phyloP scores from a whole-genome alignment of 2,329 filamentous ascomycete species.

The Nigrospora sphaerica region DNA sequence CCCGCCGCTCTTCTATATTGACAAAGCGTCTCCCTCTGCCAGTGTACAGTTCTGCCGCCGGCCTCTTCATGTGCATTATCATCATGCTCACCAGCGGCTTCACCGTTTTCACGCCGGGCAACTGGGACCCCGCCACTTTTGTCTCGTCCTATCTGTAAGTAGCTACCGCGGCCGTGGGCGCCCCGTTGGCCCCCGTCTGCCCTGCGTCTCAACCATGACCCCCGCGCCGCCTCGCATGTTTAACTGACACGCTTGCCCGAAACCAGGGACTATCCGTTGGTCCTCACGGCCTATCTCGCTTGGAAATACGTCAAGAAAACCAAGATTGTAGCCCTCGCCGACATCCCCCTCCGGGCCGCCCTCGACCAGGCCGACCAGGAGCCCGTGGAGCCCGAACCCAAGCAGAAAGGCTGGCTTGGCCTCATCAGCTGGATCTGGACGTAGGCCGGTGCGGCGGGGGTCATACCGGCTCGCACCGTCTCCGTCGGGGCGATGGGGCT shows the following conservation, averaged over 20 bases:
- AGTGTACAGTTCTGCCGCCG: slow-evolving; percentile 55
- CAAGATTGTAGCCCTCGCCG: slow-evolving; percentile 39
- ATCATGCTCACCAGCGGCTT: slow-evolving; percentile 69
- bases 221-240: not conserved
- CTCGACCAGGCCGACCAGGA: slow-evolving; percentile 37
- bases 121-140: slow-evolving; percentile 50
- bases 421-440: slow-evolving; percentile 30
- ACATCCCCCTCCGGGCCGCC: slow-evolving; percentile 45
- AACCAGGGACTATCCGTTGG: slow-evolving; percentile 51
- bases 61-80: slow-evolving; percentile 52
- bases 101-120: slow-evolving; percentile 49
- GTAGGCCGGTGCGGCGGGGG: slow-evolving; percentile 9
- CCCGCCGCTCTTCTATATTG: not conserved
- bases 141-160: slow-evolving; percentile 57
- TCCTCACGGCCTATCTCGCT: slow-evolving; percentile 46
- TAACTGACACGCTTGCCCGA: no score
- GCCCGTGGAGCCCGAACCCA: slow-evolving; percentile 19
- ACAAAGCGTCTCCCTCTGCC: not conserved
- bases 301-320: slow-evolving; percentile 64
- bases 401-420: slow-evolving; percentile 18
- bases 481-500: no score
- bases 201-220: not conserved
- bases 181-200: no score
- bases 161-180: no score
- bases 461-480: no score